These are phyloP conservation scores for Colletotrichum orbiculare DNA, from an alignment of 2,329 filamentous ascomycete genomes.

Conservation along the genomic window DNA sequence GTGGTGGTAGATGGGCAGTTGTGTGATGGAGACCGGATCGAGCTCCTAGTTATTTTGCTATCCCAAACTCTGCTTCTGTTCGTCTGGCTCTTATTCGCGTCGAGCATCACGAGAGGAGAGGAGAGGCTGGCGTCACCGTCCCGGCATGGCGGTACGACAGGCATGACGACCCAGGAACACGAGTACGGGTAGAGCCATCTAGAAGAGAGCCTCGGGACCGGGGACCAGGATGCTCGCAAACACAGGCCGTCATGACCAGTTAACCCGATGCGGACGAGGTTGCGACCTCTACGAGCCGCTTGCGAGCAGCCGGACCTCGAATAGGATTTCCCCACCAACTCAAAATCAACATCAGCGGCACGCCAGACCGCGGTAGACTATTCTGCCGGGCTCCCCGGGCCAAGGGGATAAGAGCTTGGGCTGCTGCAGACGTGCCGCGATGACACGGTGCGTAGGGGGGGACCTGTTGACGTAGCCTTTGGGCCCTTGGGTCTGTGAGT, in stretches of 20 bases:
- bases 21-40: background rate
- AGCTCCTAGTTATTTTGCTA: background rate
- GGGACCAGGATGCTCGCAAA: background rate
- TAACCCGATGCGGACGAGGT: background rate
- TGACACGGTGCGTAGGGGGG: background rate
- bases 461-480: constrained; percentile 1
- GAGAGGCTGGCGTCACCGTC: background rate
- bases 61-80: background rate
- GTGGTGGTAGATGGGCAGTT: background rate
- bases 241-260: background rate
- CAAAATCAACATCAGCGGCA: background rate
- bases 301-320: background rate
- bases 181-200: no score
- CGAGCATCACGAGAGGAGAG: constrained; percentile 5
- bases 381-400: background rate
- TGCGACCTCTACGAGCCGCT: background rate
- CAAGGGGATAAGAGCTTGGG: background rate
- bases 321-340: constrained; percentile 16
- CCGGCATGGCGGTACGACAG: background rate
- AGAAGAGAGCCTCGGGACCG: no score
- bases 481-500: no score
- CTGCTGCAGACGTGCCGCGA: background rate
- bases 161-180: no score
- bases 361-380: background rate
- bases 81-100: background rate